Evolutionary conservation across 306 rosid genomes (phyloP).

Genomic region (Fragaria ananassa): DNA sequence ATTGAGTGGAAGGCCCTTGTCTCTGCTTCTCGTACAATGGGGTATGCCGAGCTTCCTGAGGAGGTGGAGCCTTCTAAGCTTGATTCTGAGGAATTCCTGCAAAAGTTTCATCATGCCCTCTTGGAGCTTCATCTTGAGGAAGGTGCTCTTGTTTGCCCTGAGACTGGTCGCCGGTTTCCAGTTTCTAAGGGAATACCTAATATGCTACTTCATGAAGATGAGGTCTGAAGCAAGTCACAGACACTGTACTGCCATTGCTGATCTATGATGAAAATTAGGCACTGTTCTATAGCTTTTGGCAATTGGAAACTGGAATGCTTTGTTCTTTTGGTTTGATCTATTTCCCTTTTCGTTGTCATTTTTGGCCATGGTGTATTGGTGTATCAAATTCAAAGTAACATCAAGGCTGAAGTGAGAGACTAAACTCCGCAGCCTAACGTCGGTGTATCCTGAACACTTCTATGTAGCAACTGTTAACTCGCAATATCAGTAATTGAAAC

Average conservation of each 20-base stretch:
- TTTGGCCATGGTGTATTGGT: constrained; percentile 4
- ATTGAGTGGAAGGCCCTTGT: constrained; percentile 74
- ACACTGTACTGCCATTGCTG: not conserved
- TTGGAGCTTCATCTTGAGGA: constrained; percentile 90
- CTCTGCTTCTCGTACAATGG: constrained; percentile 56
- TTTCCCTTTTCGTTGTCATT: not conserved
- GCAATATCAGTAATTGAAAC: not conserved
- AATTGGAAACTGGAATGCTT: not conserved
- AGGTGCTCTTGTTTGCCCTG: constrained; percentile 81
- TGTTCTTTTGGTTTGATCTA: not conserved
- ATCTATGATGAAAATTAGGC: not conserved
- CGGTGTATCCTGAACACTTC: not conserved
- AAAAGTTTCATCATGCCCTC: constrained; percentile 80
- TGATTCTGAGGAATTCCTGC: constrained; percentile 68
- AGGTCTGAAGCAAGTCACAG: constrained; percentile 50
- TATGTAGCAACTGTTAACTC: not conserved
- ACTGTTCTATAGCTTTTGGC: not conserved
- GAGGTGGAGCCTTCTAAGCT: constrained; percentile 66
- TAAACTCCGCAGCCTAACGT: not conserved
- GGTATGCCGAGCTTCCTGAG: constrained; percentile 72
- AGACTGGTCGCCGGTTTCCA: constrained; percentile 72
- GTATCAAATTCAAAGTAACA: not conserved
- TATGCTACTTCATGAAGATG: constrained; percentile 91
- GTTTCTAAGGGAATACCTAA: constrained; percentile 84
- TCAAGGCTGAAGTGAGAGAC: not conserved